Base-by-base conservation (phyloP, 768 basidiomycete genomes). In the Leccinellum luteum region DNA sequence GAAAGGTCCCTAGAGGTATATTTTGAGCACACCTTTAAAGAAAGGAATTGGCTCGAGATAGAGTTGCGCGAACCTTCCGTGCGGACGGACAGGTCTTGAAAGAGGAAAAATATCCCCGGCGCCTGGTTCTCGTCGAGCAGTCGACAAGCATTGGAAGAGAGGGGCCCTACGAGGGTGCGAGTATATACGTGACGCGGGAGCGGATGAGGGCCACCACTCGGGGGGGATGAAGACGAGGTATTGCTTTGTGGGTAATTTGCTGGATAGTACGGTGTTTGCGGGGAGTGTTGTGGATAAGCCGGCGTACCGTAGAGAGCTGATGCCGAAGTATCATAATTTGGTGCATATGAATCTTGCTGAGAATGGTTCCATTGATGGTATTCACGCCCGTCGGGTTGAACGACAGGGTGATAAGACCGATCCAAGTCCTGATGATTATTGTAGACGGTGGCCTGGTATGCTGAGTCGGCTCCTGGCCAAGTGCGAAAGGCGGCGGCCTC, bases 31-130 rank as follows among this genome's bases (percentile, higher is more conserved):
- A 38, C 28, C 47, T 60, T 64, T 64, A 61, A 71, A 63, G 65
- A 59, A 60, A 55, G 62, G 27, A 61, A 54, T 48, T 57, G 54
- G 13, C 60, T 60, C 27, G 43, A 68, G 66, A 63, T 70, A 60
- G 52, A 70, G 71, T 66, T 67, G 51, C 52, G 53, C 67, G 68
- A 73, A 88, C 91, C 92, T 82, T 98, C 95, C 19, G 92, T 95
- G 56, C 95, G 84, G 49, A 98, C 90, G 48, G 92, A 94, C 52
- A 98, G 75, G 75, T 97, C 95, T 70, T 94, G 93, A 75, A 95
- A 93, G 60, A 97, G 85, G 77, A 97, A 98, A 74, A 93, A 98
- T 60, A 97, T 88, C 7, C 94, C 95, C 51, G 84, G 81, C 60
- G 87, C 85, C 59, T 89, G 87, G 71, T 94, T 85, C 67, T 93